A percentile compares a stretch with the other conserved stretches of the same genome.
Evolutionary conservation across 345 rosid genomes (phyloP).

Genomic region (Triadica sebifera): DNA sequence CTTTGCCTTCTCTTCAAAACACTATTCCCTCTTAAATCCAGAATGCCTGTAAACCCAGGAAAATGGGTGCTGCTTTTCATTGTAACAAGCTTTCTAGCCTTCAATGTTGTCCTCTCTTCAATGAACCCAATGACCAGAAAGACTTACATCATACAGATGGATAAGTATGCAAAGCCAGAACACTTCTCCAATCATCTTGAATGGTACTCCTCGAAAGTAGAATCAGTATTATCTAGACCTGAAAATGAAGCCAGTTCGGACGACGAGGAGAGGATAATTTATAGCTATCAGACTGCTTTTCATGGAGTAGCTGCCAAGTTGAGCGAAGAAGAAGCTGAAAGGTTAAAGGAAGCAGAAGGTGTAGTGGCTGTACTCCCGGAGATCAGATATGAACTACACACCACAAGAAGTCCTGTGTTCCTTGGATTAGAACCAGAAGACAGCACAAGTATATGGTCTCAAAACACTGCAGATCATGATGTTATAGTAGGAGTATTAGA

Average conservation of each 20-base stretch:
- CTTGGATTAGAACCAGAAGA: conserved; percentile 26
- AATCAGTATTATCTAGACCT: conserved; percentile 39
- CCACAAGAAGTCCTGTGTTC: conserved; percentile 31
- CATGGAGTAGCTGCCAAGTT: conserved; percentile 29
- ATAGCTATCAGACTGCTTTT: conserved; percentile 27
- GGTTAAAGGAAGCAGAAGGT: conserved; percentile 23
- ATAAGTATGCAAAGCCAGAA: conserved; percentile 70
- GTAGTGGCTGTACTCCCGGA: conserved; percentile 28
- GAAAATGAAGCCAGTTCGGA: conserved; percentile 33
- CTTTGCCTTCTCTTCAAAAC: neutral
- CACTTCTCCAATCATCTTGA: conserved; percentile 52
- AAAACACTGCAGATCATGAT: conserved; percentile 19
- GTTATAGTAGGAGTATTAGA: conserved; percentile 31
- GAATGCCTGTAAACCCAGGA: conserved; percentile 42
- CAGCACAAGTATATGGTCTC: conserved; percentile 20
- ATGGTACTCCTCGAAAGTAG: conserved; percentile 74
- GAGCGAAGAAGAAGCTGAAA: conserved; percentile 28
- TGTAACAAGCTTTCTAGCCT: conserved; percentile 28
- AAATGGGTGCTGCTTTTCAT: conserved; percentile 45
- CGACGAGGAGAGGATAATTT: conserved; percentile 47
- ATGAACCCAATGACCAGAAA: conserved; percentile 33
- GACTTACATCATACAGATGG: conserved; percentile 85
- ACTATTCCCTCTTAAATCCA: conserved; percentile 6
- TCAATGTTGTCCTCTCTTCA: conserved; percentile 32
- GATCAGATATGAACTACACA: conserved; percentile 26